Evolutionary conservation across 441 rosid species (phyloP).

Genomic region (Gossypium laxum): DNA sequence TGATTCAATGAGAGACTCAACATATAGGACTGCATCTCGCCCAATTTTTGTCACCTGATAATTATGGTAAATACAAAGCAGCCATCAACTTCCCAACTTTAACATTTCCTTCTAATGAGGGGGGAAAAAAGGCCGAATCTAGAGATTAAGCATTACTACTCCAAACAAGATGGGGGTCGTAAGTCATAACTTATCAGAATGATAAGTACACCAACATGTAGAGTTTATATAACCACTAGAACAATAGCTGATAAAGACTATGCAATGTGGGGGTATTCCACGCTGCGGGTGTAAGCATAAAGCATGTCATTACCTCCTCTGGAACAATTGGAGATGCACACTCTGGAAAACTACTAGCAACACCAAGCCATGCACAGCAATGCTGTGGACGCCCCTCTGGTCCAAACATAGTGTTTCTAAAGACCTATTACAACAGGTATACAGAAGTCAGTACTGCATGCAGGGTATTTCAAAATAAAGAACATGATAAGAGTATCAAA

Average conservation of each 20-base stretch:
- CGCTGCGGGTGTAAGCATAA: neutral
- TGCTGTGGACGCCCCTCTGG: conserved; percentile 99
- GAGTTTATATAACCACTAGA: neutral
- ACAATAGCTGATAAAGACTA: conserved; percentile 5
- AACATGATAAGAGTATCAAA: conserved; percentile 7
- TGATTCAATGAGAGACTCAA: conserved; percentile 95
- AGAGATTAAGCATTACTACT: neutral
- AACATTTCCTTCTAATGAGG: neutral
- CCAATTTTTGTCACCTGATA: conserved; percentile 86
- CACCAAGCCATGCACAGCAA: conserved; percentile 99
- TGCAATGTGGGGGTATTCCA: neutral
- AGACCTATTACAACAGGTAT: conserved; percentile 50
- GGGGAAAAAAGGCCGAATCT: neutral
- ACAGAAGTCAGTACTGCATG: conserved; percentile 18
- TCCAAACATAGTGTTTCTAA: conserved; percentile 98
- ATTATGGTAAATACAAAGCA: conserved; percentile 20
- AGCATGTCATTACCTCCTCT: conserved; percentile 61
- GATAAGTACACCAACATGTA: neutral
- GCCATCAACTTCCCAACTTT: neutral
- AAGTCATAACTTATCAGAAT: neutral
- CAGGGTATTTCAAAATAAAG: conserved; percentile 15
- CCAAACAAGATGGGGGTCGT: neutral
- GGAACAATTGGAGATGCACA: conserved; percentile 92
- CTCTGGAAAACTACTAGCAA: conserved; percentile 96
- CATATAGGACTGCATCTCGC: conserved; percentile 88